Evolutionary conservation across 768 basidiomycete genomes (phyloP).

Genomic region (Serpula lacrymans): DNA sequence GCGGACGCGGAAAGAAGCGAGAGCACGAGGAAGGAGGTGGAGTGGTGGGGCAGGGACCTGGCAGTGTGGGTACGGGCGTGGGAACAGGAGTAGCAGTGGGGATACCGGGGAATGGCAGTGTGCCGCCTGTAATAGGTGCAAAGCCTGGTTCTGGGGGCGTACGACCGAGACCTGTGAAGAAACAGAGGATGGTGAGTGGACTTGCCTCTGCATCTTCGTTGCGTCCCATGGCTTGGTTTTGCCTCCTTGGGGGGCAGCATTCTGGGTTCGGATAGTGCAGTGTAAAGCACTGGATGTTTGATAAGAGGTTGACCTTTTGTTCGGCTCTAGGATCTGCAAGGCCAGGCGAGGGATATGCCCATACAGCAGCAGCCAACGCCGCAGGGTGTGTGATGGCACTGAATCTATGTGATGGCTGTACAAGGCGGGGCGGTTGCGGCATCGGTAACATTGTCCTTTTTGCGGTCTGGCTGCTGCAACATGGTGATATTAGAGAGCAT

Average conservation of each 20-base stretch:
- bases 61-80: conserved; percentile 19
- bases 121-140: conserved; percentile 44
- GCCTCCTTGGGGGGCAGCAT: conserved; percentile 4
- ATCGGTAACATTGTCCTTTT: too few species aligned
- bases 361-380: conserved; percentile 70
- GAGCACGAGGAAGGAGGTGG: conserved; percentile 26
- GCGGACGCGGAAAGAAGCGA: conserved; percentile 27
- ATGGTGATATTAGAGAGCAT: too few species aligned
- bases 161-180: conserved; percentile 71
- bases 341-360: conserved; percentile 59
- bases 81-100: conserved; percentile 9
- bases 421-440: too few species aligned
- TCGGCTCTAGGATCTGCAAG: conserved; percentile 60
- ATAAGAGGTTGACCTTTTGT: too few species aligned
- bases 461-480: too few species aligned
- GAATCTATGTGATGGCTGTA: too few species aligned
- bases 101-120: conserved; percentile 22
- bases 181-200: conserved; percentile 64
- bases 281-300: too few species aligned
- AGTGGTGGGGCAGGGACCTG: too few species aligned
- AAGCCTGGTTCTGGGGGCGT: conserved; percentile 57
- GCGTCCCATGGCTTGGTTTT: neutral
- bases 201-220: neutral
- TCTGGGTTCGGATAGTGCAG: too few species aligned
- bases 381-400: conserved; percentile 57